Conservation (phyloP, 345 rosid genomes). For the Raphanus raphanistrum region DNA sequence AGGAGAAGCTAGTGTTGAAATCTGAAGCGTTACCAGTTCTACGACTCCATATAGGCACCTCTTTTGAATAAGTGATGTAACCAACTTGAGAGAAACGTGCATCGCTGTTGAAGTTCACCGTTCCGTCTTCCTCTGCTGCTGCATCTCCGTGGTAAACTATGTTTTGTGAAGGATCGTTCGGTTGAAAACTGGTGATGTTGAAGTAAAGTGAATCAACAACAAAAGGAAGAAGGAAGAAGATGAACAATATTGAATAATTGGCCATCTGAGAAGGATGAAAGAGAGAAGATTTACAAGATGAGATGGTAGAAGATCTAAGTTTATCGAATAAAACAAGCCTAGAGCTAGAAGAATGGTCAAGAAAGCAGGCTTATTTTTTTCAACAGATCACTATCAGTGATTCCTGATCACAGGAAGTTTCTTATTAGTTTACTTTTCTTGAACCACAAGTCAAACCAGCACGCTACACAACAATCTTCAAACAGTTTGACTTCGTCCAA, state of each 20-base stretch:
- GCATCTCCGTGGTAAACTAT: constrained; percentile 27
- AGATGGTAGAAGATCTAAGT: neutral
- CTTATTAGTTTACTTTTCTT: neutral
- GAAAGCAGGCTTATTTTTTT: neutral
- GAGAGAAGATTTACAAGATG: neutral
- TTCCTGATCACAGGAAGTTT: neutral
- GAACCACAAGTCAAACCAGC: constrained; percentile 7
- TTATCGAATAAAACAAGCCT: neutral
- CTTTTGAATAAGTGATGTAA: constrained; percentile 13
- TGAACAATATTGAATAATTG: constrained; percentile 13
- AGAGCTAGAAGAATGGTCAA: constrained; percentile 6
- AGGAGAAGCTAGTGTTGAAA: constrained; percentile 31
- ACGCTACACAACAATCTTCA: neutral
- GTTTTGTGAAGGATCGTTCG: neutral
- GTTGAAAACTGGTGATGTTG: constrained; percentile 13
- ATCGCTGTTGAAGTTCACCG: constrained; percentile 23
- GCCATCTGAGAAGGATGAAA: neutral
- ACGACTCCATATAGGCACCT: constrained; percentile 21
- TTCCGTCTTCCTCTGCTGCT: neutral
- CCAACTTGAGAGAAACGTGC: constrained; percentile 21
- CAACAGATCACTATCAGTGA: constrained; percentile 11
- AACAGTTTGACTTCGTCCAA: neutral
- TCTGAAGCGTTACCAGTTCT: constrained; percentile 14
- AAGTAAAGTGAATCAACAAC: constrained; percentile 27
- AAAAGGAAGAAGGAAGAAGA: constrained; percentile 8